phyloP scores from a whole-genome alignment of 306 rosid genomes.

The Lathyrus sativus region DNA sequence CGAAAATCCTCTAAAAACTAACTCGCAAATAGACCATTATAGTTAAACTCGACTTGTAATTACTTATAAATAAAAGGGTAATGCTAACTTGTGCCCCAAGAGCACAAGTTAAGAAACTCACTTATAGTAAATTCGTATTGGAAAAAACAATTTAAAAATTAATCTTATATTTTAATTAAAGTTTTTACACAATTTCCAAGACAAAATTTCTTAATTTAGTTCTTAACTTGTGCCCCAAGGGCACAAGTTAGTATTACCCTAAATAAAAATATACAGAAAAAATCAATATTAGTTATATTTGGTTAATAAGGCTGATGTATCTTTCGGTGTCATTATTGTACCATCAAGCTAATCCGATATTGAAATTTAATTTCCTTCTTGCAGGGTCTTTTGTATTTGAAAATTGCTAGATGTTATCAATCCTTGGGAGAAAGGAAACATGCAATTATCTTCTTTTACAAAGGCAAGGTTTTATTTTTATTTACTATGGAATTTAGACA shows the following conservation, averaged over 20 bases:
- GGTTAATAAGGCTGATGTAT: background rate
- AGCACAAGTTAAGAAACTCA: too few species aligned
- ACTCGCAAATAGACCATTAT: background rate
- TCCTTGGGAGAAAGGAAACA: conserved; percentile 59
- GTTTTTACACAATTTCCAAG: too few species aligned
- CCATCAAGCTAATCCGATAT: conserved; percentile 19
- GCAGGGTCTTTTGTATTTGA: conserved; percentile 64
- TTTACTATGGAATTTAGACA: background rate
- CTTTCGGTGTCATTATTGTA: background rate
- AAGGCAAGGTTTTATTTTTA: conserved; percentile 54
- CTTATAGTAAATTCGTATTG: too few species aligned
- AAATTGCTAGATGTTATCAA: conserved; percentile 70
- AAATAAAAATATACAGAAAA: background rate
- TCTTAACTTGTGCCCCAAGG: too few species aligned
- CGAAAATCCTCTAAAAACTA: too few species aligned
- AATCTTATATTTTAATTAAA: too few species aligned
- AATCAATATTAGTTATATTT: background rate
- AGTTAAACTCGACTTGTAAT: background rate
- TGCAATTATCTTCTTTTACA: conserved; percentile 64
- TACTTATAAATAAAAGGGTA: background rate
- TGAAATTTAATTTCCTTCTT: conserved; percentile 35
- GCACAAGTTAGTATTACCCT: too few species aligned
- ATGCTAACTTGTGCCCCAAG: too few species aligned
- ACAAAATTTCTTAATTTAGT: too few species aligned
- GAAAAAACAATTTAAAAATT: too few species aligned